Conservation (phyloP, 2,329 filamentous ascomycete genomes). For the Fusarium illudens region DNA sequence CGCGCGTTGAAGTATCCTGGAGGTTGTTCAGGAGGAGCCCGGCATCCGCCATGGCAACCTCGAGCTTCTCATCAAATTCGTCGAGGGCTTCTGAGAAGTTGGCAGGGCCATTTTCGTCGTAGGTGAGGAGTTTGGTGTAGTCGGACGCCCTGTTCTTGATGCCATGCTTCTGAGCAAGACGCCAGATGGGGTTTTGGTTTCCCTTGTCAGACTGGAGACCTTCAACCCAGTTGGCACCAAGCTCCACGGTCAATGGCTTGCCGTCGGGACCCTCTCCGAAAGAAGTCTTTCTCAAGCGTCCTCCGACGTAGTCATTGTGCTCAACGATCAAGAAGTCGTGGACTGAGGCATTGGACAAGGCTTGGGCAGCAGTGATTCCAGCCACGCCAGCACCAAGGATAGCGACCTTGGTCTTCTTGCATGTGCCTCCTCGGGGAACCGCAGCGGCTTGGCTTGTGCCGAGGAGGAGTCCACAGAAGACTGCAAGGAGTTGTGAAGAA, state of each 20-base stretch:
- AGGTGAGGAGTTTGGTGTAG: constrained; percentile 66
- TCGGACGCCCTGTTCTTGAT: constrained; percentile 66
- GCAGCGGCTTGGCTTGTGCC: constrained; percentile 14
- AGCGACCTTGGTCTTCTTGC: constrained; percentile 45
- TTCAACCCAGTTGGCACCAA: constrained; percentile 72
- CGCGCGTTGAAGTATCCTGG: constrained; percentile 68
- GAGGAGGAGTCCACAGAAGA: constrained; percentile 13
- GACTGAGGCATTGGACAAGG: constrained; percentile 67
- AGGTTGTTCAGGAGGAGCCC: constrained; percentile 68
- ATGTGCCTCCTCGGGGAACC: constrained; percentile 24
- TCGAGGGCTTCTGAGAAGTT: constrained; percentile 62
- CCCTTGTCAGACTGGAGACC: constrained; percentile 31
- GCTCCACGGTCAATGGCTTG: constrained; percentile 65
- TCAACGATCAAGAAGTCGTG: constrained; percentile 72
- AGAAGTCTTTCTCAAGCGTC: constrained; percentile 64
- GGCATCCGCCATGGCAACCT: constrained; percentile 58
- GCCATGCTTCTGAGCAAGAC: constrained; percentile 65
- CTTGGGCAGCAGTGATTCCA: constrained; percentile 71
- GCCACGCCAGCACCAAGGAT: constrained; percentile 66
- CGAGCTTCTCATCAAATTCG: constrained; percentile 58
- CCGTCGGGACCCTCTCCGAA: constrained; percentile 63
- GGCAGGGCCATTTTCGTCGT: constrained; percentile 63
- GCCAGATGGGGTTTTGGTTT: constrained; percentile 69
- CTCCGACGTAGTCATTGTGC: constrained; percentile 68
- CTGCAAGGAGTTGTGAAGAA: constrained; percentile 1